Evolutionary conservation across 495 filamentous ascomycete species (phyloP), one percentile per base, ranked within the genome.

Genomic region (Aspergillus baeticus): DNA sequence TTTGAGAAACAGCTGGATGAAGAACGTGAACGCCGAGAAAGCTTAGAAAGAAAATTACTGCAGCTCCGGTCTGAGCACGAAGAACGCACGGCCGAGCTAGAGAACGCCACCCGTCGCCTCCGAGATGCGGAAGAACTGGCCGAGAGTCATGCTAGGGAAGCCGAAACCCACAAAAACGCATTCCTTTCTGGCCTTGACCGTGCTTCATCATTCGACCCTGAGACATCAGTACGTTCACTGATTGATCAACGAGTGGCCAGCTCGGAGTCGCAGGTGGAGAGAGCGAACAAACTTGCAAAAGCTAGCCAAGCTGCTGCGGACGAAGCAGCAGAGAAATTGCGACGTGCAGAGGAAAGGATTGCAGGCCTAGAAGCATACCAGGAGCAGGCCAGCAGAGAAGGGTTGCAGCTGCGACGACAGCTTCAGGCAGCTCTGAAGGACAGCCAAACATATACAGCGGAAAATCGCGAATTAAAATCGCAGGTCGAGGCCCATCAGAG

Each of bases 351-450:
- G 71, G 95, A 96, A 69, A 83, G 95, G 6, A 97, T 99, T 66
- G 95, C 94, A 14, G 92, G 93, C 3, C 80, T 99, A 5, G 94
- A 99, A 71, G 90, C 90, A 2, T 96, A 96, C 67, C 94, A 99
- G 73, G 93, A 97, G 64, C 94, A 99, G 74, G 85, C 92, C 5
- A 97, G 92, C 67, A 81, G 94, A 33, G 94, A 99, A 70, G 88
- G 90, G 33, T 82, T 99, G 52, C 83, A 87, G 31, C 87, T 97
- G 38, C 87, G 95, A 31, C 84, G 92, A 68, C 92, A 96, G 63
- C 81, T 99, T 50, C 92, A 97, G 67, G 80, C 82, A 29, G 85
- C 88, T 2, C 77, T 94, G 60, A 87, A 85, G 59, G 92, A 99
- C 38, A 83, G 84, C 39, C 91, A 95, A 63, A 77, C 78, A 2